phyloP scores from a whole-genome alignment of 495 filamentous ascomycete species.

The Mycothermus thermophilus region DNA sequence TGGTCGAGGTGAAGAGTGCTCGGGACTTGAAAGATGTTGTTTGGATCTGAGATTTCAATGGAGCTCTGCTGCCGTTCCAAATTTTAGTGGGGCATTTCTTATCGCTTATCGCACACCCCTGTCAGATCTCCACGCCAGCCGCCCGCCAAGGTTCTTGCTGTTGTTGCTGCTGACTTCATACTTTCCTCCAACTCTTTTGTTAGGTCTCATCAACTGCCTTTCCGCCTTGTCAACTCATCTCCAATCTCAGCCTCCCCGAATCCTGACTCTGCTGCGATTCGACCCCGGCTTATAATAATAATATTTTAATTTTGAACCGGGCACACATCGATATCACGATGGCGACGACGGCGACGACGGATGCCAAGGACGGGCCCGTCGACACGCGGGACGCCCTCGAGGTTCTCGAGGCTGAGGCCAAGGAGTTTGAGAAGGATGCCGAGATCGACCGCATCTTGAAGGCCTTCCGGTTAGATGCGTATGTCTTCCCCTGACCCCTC shows the following conservation, averaged over 20 bases:
- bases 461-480: slow-evolving; percentile 84
- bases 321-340: too few species aligned
- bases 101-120: slow-evolving; percentile 13
- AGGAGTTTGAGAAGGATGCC: slow-evolving; percentile 90
- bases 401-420: slow-evolving; percentile 70
- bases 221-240: too few species aligned
- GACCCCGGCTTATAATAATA: too few species aligned
- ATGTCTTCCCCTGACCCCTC: slow-evolving; percentile 19
- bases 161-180: too few species aligned
- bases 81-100: slow-evolving; percentile 15
- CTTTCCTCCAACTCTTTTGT: too few species aligned
- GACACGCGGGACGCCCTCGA: slow-evolving; percentile 54
- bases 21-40: neutral
- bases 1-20: neutral
- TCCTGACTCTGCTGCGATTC: too few species aligned
- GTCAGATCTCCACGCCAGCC: neutral
- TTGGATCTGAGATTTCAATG: neutral
- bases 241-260: too few species aligned
- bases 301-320: too few species aligned
- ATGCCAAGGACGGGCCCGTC: slow-evolving; percentile 12
- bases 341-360: slow-evolving; percentile 11
- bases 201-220: too few species aligned
- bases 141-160: neutral
- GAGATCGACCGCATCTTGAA: slow-evolving; percentile 91
- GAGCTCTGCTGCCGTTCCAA: neutral